Evolutionary conservation across 73 alveolate genomes (phyloP).

Genomic region (Paramecium caudatum): DNA sequence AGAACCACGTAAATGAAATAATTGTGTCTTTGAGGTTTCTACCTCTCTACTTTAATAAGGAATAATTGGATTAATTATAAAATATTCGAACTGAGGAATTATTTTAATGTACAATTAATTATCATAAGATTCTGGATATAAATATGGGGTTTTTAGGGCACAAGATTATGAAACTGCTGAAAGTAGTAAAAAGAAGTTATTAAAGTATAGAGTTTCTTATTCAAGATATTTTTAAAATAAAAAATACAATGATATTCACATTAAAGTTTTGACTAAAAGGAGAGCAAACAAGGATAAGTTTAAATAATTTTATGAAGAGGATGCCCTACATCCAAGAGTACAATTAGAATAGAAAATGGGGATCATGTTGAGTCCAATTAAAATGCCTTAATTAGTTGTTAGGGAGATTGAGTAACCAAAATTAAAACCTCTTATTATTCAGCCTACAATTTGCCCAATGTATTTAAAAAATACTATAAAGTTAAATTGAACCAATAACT

Average conservation of each 20-base stretch:
- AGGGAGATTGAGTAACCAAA: constrained; percentile 30
- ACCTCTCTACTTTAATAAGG: background rate
- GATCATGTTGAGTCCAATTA: background rate
- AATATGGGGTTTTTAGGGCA: constrained; percentile 19
- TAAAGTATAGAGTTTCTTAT: background rate
- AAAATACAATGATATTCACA: constrained; percentile 28
- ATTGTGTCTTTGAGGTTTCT: constrained; percentile 8
- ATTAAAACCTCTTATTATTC: background rate
- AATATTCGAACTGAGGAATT: background rate
- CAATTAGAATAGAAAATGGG: constrained; percentile 44
- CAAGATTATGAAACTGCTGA: background rate
- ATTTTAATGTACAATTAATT: background rate
- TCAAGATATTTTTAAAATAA: constrained; percentile 15
- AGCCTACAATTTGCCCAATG: background rate
- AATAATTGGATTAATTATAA: background rate
- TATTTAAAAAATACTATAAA: background rate
- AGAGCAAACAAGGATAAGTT: background rate
- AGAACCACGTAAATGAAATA: background rate
- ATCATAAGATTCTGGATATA: background rate
- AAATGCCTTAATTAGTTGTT: background rate
- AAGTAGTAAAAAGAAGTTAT: background rate
- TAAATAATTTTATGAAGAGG: background rate
- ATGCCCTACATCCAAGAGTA: constrained; percentile 1
- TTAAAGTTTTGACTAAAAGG: background rate
- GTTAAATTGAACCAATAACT: too few species aligned